Evolutionary conservation across 2,329 filamentous ascomycete genomes (phyloP).

Genomic region (Fusarium foetens): DNA sequence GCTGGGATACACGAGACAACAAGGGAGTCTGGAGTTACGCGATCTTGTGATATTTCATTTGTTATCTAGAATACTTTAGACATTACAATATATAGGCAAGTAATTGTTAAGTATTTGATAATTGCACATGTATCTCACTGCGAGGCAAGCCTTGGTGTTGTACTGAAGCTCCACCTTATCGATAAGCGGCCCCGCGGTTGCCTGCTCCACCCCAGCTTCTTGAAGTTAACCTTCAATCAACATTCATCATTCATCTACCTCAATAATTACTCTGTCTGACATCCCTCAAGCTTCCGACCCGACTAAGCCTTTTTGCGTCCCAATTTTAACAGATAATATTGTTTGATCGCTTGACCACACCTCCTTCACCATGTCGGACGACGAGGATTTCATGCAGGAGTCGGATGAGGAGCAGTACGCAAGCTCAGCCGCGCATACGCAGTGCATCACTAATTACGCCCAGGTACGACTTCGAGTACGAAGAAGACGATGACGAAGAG

Average conservation of each 20-base stretch:
- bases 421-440: conserved; percentile 2
- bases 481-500: conserved; percentile 90
- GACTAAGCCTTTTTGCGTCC: not conserved
- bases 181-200: conserved; percentile 42
- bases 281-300: not conserved
- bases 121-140: not conserved
- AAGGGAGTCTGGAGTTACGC: not conserved
- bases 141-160: not conserved
- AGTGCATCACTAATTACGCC: conserved; percentile 28
- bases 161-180: conserved; percentile 23
- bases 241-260: conserved; percentile 23
- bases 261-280: not conserved
- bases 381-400: conserved; percentile 62
- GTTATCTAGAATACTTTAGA: not conserved
- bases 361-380: conserved; percentile 59
- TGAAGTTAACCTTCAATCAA: not conserved
- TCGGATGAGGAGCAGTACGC: conserved; percentile 58
- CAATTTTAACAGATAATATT: no score
- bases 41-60: not conserved
- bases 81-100: not conserved
- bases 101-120: not conserved
- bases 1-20: fast-evolving
- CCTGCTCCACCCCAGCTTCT: conserved; percentile 41
- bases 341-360: not conserved
- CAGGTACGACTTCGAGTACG: conserved; percentile 96